Percentiles rank a stretch among this genome's conserved stretches.
phyloP scores from a whole-genome alignment of 352 stramenopile species.

The Hyaloperonospora brassicae region DNA sequence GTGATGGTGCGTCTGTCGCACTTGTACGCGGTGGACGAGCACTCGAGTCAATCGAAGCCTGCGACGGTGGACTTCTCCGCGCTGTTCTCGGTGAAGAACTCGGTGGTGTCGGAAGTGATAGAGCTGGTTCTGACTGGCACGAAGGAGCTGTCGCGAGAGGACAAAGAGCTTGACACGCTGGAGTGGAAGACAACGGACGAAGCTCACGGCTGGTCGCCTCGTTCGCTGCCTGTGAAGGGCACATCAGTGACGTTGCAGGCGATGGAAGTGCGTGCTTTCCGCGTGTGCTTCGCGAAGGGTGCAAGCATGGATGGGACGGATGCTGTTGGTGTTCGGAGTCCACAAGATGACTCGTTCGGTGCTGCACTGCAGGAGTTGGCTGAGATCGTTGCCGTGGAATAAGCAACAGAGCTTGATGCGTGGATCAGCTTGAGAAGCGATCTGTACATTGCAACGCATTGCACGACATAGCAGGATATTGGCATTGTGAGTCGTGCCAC shows the following conservation, averaged over 20 bases:
- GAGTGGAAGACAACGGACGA: slow-evolving; percentile 40
- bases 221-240: slow-evolving; percentile 39
- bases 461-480: too few species aligned
- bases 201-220: slow-evolving; percentile 18
- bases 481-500: too few species aligned
- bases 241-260: slow-evolving; percentile 69
- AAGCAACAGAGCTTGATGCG: slow-evolving; percentile 85
- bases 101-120: slow-evolving; percentile 47
- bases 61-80: slow-evolving; percentile 65
- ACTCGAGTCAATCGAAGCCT: slow-evolving; percentile 64
- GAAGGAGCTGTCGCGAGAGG: slow-evolving; percentile 41
- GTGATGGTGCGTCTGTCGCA: slow-evolving; percentile 90
- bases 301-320: not conserved
- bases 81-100: slow-evolving; percentile 46
- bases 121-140: slow-evolving; percentile 88
- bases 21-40: slow-evolving; percentile 88
- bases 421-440: too few species aligned
- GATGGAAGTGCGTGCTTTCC: slow-evolving; percentile 92
- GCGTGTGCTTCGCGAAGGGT: slow-evolving; percentile 44
- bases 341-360: slow-evolving; percentile 19
- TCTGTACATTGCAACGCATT: too few species aligned
- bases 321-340: slow-evolving; percentile 4
- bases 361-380: slow-evolving; percentile 23
- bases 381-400: slow-evolving; percentile 31
- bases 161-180: slow-evolving; percentile 12